Percentiles rank a stretch among this genome's conserved stretches.
These are phyloP conservation scores for Citrullus amarus DNA, from an alignment of 306 rosid species.

Conservation along the genomic window DNA sequence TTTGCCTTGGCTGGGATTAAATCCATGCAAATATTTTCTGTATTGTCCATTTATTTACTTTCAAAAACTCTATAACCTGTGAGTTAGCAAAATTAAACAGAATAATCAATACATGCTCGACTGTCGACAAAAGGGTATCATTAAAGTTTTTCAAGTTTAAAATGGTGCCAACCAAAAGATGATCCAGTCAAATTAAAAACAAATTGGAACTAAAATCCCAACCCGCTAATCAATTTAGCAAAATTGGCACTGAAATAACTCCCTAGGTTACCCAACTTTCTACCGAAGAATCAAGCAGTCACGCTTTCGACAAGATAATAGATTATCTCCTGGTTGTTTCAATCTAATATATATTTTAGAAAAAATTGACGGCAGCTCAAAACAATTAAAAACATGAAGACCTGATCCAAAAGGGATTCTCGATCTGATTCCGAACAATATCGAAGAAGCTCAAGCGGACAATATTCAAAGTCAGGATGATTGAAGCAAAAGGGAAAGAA, in stretches of 20 bases:
- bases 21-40: not conserved
- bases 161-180: not conserved
- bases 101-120: not conserved
- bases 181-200: no score
- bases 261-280: not conserved
- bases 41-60: slow-evolving; percentile 20
- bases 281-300: not conserved
- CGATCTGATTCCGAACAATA: not conserved
- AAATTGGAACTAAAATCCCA: not conserved
- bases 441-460: not conserved
- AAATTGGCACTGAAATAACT: not conserved
- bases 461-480: not conserved
- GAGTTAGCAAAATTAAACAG: not conserved
- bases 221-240: not conserved
- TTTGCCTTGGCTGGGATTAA: slow-evolving; percentile 18
- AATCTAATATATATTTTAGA: not conserved
- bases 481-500: not conserved
- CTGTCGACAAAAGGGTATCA: not conserved
- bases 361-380: not conserved
- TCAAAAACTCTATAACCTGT: slow-evolving; percentile 17
- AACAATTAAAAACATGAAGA: not conserved
- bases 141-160: not conserved
- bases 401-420: not conserved
- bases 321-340: not conserved
- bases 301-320: not conserved